Percentiles rank a stretch among this genome's conserved stretches.
Evolutionary conservation across 306 rosid species (phyloP).

Genomic region (Ceratonia siliqua): DNA sequence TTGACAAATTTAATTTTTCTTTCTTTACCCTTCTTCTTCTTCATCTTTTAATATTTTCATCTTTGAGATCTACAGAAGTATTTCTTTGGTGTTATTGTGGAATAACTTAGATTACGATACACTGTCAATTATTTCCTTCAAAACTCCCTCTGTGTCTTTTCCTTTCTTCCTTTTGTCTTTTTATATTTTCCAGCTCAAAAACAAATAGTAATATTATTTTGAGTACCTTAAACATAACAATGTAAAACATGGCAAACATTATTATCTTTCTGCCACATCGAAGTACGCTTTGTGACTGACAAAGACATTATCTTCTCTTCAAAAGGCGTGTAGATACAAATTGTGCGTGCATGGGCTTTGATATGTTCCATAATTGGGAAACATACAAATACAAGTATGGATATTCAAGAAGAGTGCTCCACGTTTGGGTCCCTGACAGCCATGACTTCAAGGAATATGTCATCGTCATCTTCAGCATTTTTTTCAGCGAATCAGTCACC

Average conservation of each 20-base stretch:
- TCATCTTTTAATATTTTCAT: background rate
- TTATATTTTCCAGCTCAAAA: background rate
- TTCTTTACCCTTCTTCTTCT: background rate
- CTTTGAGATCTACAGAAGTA: constrained; percentile 27
- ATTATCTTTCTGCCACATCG: constrained; percentile 1
- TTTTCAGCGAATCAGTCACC: constrained; percentile 91
- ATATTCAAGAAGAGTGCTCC: constrained; percentile 71
- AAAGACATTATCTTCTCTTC: constrained; percentile 33
- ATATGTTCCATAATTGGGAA: constrained; percentile 39
- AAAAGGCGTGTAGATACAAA: constrained; percentile 32
- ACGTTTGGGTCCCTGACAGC: constrained; percentile 59
- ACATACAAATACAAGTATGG: constrained; percentile 56
- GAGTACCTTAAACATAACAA: constrained; percentile 14
- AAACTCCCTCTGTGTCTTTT: background rate
- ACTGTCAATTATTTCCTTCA: background rate
- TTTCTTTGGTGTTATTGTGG: background rate
- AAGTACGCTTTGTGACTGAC: constrained; percentile 30
- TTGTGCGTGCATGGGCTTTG: constrained; percentile 42
- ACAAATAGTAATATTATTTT: background rate
- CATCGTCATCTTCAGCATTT: constrained; percentile 79
- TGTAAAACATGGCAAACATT: background rate
- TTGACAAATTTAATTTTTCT: background rate
- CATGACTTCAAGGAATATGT: constrained; percentile 66
- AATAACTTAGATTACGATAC: constrained; percentile 15
- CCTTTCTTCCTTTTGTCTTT: background rate